Conservation (phyloP, 2,329 filamentous ascomycete species). For the Escovopsis sp. region DNA sequence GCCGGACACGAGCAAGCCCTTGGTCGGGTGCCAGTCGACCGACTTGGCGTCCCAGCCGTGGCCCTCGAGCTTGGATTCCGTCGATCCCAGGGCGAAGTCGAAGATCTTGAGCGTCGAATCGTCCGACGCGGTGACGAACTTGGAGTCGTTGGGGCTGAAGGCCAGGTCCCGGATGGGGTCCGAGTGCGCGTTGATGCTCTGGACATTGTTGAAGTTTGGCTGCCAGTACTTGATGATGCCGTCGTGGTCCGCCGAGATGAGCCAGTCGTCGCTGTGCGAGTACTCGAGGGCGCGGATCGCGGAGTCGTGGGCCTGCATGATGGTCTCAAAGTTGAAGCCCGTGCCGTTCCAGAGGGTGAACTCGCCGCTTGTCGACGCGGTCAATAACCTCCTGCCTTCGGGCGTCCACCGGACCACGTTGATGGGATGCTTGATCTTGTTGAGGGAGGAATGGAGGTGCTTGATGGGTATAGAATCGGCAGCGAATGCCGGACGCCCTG, state of each 20-base stretch:
- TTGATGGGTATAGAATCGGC: conserved; percentile 87
- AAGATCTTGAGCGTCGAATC: conserved; percentile 91
- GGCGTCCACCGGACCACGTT: conserved; percentile 97
- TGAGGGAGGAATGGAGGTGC: conserved; percentile 92
- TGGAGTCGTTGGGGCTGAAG: conserved; percentile 85
- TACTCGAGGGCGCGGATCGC: conserved; percentile 73
- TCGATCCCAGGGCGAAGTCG: conserved; percentile 76
- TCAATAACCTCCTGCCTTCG: conserved; percentile 80
- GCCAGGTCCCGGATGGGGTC: conserved; percentile 84
- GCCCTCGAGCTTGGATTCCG: conserved; percentile 75
- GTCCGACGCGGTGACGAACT: conserved; percentile 92
- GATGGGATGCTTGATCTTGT: conserved; percentile 95
- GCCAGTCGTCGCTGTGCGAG: conserved; percentile 93
- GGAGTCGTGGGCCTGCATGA: conserved; percentile 93
- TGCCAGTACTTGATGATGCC: conserved; percentile 98
- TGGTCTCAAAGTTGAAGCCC: conserved; percentile 98
- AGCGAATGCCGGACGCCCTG: conserved; percentile 56
- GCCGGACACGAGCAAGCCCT: conserved; percentile 85
- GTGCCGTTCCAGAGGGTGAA: conserved; percentile 99
- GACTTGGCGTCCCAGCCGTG: conserved; percentile 97
- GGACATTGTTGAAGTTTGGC: conserved; percentile 97
- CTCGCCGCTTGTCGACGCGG: conserved; percentile 89
- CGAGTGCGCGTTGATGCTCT: conserved; percentile 80
- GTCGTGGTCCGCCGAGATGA: conserved; percentile 89
- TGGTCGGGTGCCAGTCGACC: conserved; percentile 94